A percentile compares a stretch with the other conserved stretches of the same genome.
Conservation (phyloP, 176 grass and related monocot genomes). For the maize (Zea mays) region Zm-B73-REFERENCE-NAM-5.0 NC_050098.1:231576001-231576500, state of each 20-base stretch:
- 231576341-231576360: too few species aligned
- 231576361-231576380: background rate
- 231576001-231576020: constrained; percentile 88
- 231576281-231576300: background rate
- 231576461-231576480: constrained; percentile 12
- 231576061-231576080: constrained; percentile 97
- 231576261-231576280: background rate
- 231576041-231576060: constrained; percentile 92
- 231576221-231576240: background rate
- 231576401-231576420: background rate
- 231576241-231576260: background rate
- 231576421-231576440: constrained; percentile 1
- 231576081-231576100: background rate
- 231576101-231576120: constrained; percentile 15
- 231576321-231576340: too few species aligned
- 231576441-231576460: background rate
- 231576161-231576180: background rate
- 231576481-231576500: constrained; percentile 11
- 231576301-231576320: too few species aligned
- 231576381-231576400: background rate
- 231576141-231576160: constrained; percentile 5
- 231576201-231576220: background rate
- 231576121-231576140: background rate
- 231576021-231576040: constrained; percentile 98
- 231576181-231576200: background rate